phyloP scores from a whole-genome alignment of 768 basidiomycete genomes.

The Tulasnella sp. region DNA sequence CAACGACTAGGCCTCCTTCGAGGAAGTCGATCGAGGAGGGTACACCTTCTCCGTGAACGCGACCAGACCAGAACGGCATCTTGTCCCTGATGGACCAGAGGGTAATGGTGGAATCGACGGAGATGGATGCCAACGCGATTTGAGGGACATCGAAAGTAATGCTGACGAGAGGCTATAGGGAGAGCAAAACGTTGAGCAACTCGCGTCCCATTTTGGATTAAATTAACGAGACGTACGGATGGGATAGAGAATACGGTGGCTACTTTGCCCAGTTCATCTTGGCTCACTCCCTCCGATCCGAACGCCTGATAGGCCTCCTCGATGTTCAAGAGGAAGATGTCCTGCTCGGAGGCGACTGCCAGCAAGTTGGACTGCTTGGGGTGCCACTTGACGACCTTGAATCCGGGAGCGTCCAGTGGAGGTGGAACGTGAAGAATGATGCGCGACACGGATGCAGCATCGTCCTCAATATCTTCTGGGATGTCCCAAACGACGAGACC shows the following conservation, averaged over 20 bases:
- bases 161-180: slow-evolving; percentile 65
- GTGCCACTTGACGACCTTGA: slow-evolving; percentile 86
- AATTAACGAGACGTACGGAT: slow-evolving; percentile 54
- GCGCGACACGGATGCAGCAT: slow-evolving; percentile 59
- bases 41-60: slow-evolving; percentile 70
- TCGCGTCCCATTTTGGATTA: neutral
- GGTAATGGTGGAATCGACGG: slow-evolving; percentile 74
- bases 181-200: neutral
- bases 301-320: slow-evolving; percentile 55
- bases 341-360: slow-evolving; percentile 76
- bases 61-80: slow-evolving; percentile 68
- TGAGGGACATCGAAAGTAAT: slow-evolving; percentile 81
- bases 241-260: slow-evolving; percentile 63
- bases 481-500: slow-evolving; percentile 88
- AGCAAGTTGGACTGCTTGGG: slow-evolving; percentile 74
- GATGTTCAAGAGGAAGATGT: slow-evolving; percentile 72
- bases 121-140: slow-evolving; percentile 73
- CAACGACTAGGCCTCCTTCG: slow-evolving; percentile 79
- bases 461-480: slow-evolving; percentile 77
- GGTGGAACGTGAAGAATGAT: slow-evolving; percentile 29
- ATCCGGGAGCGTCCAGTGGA: slow-evolving; percentile 59
- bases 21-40: slow-evolving; percentile 83
- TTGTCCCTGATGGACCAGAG: slow-evolving; percentile 80
- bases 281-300: slow-evolving; percentile 61
- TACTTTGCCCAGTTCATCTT: slow-evolving; percentile 65